These are phyloP conservation scores for Solanum megistacrolobum DNA, from an alignment of 257 asterid species.

Conservation along the genomic window DNA sequence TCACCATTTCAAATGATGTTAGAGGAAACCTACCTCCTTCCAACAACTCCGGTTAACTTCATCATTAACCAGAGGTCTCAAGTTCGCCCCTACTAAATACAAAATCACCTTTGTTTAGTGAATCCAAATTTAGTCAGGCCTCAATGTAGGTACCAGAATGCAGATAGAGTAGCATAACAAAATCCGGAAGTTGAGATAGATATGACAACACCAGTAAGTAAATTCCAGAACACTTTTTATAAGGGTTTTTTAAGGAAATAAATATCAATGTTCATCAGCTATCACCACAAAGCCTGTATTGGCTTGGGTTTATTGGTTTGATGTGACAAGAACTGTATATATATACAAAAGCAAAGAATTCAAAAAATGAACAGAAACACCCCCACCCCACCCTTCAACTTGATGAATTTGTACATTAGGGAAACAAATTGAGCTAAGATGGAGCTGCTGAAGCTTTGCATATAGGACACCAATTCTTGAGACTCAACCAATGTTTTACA, in stretches of 20 bases:
- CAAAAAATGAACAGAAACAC: background rate
- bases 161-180: background rate
- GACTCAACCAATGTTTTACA: constrained; percentile 60
- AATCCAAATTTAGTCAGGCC: background rate
- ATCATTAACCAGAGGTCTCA: background rate
- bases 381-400: background rate
- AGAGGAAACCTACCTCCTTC: background rate
- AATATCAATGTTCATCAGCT: background rate
- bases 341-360: background rate
- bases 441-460: constrained; percentile 63
- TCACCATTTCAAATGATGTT: background rate
- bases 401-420: background rate
- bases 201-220: background rate
- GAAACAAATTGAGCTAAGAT: background rate
- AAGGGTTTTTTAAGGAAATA: background rate
- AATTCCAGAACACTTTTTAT: background rate
- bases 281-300: background rate
- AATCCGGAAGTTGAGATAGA: background rate
- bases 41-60: background rate
- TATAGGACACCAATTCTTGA: constrained; percentile 92
- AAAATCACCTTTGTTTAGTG: too few relatives aligned
- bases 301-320: background rate
- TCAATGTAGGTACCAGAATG: background rate
- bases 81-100: background rate
- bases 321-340: background rate